Evolutionary conservation across 345 rosid genomes (phyloP).

Genomic region (Eucalyptus erythrocorys): DNA sequence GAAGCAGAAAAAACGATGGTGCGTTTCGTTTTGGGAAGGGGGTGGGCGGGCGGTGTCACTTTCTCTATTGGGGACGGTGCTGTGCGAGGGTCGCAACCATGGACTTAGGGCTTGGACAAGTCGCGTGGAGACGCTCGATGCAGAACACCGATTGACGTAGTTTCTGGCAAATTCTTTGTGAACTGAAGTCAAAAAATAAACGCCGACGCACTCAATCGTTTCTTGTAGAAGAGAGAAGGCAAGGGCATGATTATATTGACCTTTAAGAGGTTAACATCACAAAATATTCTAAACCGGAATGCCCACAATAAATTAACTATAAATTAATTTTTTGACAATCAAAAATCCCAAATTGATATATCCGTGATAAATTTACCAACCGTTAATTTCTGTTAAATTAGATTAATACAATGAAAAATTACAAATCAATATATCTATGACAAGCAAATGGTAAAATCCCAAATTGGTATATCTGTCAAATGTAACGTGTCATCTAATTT

Average conservation of each 20-base stretch:
- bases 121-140: not conserved
- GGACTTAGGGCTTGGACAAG: not conserved
- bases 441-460: too few species aligned
- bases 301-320: too few species aligned
- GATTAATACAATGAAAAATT: accelerated
- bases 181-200: not conserved
- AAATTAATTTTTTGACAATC: too few species aligned
- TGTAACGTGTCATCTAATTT: accelerated
- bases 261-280: not conserved
- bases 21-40: not conserved
- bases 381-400: too few species aligned
- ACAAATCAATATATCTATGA: too few species aligned
- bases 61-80: not conserved
- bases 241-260: not conserved
- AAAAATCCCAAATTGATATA: accelerated
- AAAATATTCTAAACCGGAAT: too few species aligned
- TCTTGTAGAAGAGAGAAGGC: not conserved
- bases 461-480: accelerated
- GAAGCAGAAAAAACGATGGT: not conserved
- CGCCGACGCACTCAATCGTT: not conserved
- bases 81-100: not conserved
- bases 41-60: too few species aligned
- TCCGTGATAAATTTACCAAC: too few species aligned
- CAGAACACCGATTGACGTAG: not conserved
- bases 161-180: not conserved